phyloP scores from a whole-genome alignment of 768 basidiomycete genomes.

The Hortiboletus campestris region DNA sequence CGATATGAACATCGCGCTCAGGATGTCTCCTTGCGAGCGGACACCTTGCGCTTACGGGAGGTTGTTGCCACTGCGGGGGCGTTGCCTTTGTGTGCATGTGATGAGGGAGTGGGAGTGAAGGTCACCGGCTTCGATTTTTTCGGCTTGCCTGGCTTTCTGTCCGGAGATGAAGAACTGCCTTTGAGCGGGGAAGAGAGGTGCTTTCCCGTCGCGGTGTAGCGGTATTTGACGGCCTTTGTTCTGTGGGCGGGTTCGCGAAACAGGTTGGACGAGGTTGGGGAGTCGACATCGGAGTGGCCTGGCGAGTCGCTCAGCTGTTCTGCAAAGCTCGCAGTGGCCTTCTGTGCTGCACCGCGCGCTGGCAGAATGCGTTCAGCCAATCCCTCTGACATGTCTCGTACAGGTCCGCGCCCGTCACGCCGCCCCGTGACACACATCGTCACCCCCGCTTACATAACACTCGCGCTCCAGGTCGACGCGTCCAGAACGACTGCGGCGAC shows the following conservation, averaged over 20 bases:
- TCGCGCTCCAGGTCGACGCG: neutral
- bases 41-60: constrained; percentile 31
- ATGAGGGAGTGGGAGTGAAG: constrained; percentile 8
- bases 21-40: too few relatives aligned
- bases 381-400: constrained; percentile 11
- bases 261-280: constrained; percentile 15
- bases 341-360: constrained; percentile 34
- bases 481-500: too few relatives aligned
- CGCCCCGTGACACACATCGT: constrained; percentile 7
- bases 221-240: constrained; percentile 31
- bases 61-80: constrained; percentile 11
- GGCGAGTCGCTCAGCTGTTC: constrained; percentile 32
- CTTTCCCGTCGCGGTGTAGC: constrained; percentile 33
- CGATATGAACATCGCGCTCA: too few relatives aligned
- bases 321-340: constrained; percentile 33
- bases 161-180: constrained; percentile 33
- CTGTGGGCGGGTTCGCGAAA: constrained; percentile 26
- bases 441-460: constrained; percentile 19
- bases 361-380: constrained; percentile 20
- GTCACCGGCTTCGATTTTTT: constrained; percentile 2
- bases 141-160: constrained; percentile 15
- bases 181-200: constrained; percentile 34
- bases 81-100: constrained; percentile 15
- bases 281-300: constrained; percentile 24
- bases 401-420: constrained; percentile 12